phyloP scores from a whole-genome alignment of 2,329 filamentous ascomycete genomes.

The Pyricularia grisea region DNA sequence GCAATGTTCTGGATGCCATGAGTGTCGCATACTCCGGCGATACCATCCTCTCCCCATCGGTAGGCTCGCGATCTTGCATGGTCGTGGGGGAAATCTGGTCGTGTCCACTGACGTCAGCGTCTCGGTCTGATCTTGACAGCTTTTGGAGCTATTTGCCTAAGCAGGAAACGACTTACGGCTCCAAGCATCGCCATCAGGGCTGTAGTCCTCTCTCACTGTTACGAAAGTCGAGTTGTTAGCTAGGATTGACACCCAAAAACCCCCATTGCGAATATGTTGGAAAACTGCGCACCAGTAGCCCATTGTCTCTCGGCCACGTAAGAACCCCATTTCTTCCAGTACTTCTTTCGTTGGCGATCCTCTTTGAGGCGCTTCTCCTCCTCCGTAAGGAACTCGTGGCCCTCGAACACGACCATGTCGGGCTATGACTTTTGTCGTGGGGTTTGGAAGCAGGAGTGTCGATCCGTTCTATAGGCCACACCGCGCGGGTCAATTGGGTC shows the following conservation, averaged over 20 bases:
- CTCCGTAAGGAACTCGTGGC: slow-evolving; percentile 76
- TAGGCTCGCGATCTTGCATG: slow-evolving; percentile 82
- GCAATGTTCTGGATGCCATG: slow-evolving; percentile 88
- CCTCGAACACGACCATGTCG: slow-evolving; percentile 81
- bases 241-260: neutral
- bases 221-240: slow-evolving; percentile 16
- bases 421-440: neutral
- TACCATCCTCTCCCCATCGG: slow-evolving; percentile 94
- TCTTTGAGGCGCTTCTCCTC: slow-evolving; percentile 87
- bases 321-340: slow-evolving; percentile 98
- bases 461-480: neutral
- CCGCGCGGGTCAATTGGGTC: neutral
- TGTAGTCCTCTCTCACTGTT: slow-evolving; percentile 82
- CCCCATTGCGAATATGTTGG: neutral
- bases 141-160: neutral
- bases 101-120: neutral
- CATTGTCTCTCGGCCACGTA: slow-evolving; percentile 93
- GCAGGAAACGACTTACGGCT: slow-evolving; percentile 56
- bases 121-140: neutral
- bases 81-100: slow-evolving; percentile 82
- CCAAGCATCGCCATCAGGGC: slow-evolving; percentile 86
- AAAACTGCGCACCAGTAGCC: slow-evolving; percentile 63
- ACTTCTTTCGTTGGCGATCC: slow-evolving; percentile 73
- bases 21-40: slow-evolving; percentile 85
- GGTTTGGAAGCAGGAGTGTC: neutral